Conservation (phyloP, 805 yeast species). For the Yarrowia osloensis region DNA sequence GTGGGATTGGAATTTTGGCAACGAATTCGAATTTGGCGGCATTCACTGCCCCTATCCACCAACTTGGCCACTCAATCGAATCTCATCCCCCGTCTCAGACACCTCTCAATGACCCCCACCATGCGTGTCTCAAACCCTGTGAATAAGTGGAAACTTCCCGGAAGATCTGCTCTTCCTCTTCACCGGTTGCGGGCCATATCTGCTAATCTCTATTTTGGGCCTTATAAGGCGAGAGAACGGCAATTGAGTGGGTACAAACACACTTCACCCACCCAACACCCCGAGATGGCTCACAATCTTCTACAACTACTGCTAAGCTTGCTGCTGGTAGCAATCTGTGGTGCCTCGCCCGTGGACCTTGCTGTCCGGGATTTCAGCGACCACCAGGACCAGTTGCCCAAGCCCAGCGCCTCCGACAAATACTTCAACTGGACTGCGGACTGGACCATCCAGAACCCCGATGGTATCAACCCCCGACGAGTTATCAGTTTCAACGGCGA, state of each 20-base stretch:
- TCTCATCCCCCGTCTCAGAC: too few species aligned
- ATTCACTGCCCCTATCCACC: too few species aligned
- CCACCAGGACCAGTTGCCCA: neutral
- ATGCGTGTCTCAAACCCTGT: neutral
- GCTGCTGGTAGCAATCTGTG: neutral
- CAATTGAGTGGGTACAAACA: neutral
- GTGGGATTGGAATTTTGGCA: neutral
- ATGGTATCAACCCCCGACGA: conserved; percentile 51
- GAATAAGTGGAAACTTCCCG: neutral
- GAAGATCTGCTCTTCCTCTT: neutral
- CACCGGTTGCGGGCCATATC: neutral
- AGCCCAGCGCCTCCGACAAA: neutral
- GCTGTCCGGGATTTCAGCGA: neutral
- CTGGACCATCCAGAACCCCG: conserved; percentile 50
- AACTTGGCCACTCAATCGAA: too few species aligned
- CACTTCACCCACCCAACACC: neutral
- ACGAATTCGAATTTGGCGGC: neutral
- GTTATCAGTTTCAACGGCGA: conserved; percentile 63
- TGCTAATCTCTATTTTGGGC: neutral
- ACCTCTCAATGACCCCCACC: neutral
- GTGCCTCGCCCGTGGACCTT: neutral
- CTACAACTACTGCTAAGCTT: neutral
- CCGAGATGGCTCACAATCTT: neutral
- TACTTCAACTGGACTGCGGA: conserved; percentile 44
- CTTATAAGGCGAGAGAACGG: neutral